Conservation (phyloP, 2,329 filamentous ascomycete genomes). For the Fonsecaea nubica region DNA sequence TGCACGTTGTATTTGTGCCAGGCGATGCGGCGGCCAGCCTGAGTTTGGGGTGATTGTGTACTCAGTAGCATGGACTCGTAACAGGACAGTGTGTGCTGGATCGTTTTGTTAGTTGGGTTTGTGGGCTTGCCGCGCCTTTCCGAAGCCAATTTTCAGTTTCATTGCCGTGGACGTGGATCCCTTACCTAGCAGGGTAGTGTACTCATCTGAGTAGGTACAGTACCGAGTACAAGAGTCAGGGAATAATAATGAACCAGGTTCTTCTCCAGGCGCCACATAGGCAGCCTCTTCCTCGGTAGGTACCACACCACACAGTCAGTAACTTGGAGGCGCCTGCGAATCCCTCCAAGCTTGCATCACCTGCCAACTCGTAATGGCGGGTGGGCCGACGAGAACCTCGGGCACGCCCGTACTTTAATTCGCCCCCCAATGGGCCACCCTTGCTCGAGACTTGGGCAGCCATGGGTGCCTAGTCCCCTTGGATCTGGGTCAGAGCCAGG, state of each 20-base stretch:
- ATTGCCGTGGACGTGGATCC: background rate
- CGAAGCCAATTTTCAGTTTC: slow-evolving; percentile 10
- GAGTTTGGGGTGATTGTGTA: background rate
- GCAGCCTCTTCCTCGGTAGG: background rate
- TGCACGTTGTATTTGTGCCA: slow-evolving; percentile 4
- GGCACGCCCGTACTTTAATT: slow-evolving; percentile 15
- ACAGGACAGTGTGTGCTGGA: background rate
- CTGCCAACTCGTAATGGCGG: background rate
- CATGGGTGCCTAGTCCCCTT: background rate
- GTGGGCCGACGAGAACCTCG: background rate
- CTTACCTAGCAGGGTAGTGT: background rate
- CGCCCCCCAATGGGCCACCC: background rate
- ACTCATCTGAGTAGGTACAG: too few relatives aligned
- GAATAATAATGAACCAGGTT: background rate
- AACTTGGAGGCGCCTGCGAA: background rate
- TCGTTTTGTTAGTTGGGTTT: background rate
- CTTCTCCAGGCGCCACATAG: slow-evolving; percentile 14
- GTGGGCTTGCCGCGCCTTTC: slow-evolving; percentile 12
- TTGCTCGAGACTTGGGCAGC: background rate
- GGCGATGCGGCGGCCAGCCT: slow-evolving; percentile 8
- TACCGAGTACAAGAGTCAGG: background rate
- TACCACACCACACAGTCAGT: too few relatives aligned
- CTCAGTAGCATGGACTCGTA: background rate
- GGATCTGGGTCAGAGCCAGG: slow-evolving; percentile 4
- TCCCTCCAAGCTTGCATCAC: background rate